Base-by-base conservation (phyloP, 2,329 filamentous ascomycete species). In the Fusarium nodosum region DNA sequence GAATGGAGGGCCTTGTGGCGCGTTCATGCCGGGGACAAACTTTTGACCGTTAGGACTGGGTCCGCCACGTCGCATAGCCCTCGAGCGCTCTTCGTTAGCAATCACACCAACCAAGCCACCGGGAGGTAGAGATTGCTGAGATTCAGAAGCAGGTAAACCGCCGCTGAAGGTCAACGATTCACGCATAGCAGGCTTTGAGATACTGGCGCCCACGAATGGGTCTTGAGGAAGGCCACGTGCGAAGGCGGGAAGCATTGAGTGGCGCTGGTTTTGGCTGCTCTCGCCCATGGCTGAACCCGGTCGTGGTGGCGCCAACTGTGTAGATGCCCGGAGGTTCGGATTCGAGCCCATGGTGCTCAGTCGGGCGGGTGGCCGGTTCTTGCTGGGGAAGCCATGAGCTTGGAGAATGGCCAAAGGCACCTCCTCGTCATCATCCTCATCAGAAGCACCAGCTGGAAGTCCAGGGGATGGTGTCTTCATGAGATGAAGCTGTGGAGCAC, bases 361-460 rank as follows among this genome's bases (percentile, higher is more conserved):
- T 45, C 88, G 87, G 28, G 87, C 90, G 1, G 93, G 93, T 16
- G 93, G 91, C 20, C 92, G 88, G 72, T 88, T 91, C 79, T 89
- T 93, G 78, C 85, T 89, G 0, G 94, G 94, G 74, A 97, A 97
- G 4, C 94, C 94, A 77, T 97, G 93, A 3, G 94, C 94, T 56
- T 93, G 92, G 22, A 97, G 83, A 71, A 97, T 96, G 15, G 90
- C 94, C 41, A 97, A 82, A 0, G 94, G 94, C 15, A 97, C 87
- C 74, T 97, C 94, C 60, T 97, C 94, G 72, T 97, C 94, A 51
- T 97, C 94, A 72, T 97, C 94, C 60, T 94, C 92, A 38, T 93
- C 91, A 1, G 89, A 90, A 7, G 76, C 80, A n/a, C 86, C 85
- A 0, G 83, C 82, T 4, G 78, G 77, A 54, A 67, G 80, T 26